These are phyloP conservation scores for Microstegium vimineum DNA, from an alignment of 176 grass and related monocot genomes.

Conservation along the genomic window DNA sequence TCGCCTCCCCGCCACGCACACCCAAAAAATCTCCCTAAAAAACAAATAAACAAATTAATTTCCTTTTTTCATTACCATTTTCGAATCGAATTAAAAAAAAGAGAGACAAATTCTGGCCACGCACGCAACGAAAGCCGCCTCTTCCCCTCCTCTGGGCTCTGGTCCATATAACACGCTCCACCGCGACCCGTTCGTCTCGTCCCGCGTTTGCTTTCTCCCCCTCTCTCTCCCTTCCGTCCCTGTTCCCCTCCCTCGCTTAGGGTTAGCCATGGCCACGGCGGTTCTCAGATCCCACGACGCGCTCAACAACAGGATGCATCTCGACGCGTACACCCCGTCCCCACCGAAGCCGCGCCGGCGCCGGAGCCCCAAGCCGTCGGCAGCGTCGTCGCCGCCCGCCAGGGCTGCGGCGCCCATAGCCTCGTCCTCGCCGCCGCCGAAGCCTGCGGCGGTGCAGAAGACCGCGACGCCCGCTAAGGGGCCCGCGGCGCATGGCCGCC, in stretches of 20 bases:
- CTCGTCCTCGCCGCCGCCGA: background rate
- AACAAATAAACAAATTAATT: no score
- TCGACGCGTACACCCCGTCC: conserved; percentile 36
- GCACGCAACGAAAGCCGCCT: background rate
- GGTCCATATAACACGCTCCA: conserved; percentile 25
- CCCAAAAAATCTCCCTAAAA: background rate
- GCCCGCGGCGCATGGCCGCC: background rate
- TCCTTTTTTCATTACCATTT: background rate
- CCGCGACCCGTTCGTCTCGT: background rate
- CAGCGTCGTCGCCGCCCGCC: background rate
- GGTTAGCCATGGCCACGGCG: conserved; percentile 49
- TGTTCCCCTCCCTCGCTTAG: background rate
- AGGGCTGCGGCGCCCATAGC: background rate
- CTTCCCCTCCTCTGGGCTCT: background rate
- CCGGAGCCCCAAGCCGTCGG: background rate
- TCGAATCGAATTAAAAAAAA: background rate
- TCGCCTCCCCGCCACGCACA: background rate
- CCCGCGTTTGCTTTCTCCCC: background rate
- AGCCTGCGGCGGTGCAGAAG: background rate
- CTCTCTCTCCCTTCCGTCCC: background rate
- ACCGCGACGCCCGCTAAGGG: background rate
- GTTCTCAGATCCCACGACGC: conserved; percentile 49
- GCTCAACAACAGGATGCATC: conserved; percentile 33
- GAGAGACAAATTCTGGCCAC: background rate
- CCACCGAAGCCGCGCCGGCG: conserved; percentile 26